A percentile compares a stretch with the other conserved stretches of the same genome.
These are phyloP conservation scores for Boletus rufocinnamomeus DNA, from an alignment of 768 basidiomycete genomes.

Conservation along the genomic window DNA sequence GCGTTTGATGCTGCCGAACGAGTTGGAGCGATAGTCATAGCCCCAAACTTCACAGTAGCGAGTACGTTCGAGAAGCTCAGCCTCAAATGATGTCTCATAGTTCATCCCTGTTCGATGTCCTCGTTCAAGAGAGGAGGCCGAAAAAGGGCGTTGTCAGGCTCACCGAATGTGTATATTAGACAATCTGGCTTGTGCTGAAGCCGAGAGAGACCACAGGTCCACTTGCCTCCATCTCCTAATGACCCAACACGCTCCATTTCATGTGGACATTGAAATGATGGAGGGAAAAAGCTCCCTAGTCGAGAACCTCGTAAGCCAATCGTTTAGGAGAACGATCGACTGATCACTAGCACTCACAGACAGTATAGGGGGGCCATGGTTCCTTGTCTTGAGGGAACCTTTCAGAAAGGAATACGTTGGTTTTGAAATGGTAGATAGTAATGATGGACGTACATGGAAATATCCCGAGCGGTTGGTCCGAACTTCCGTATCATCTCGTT, in stretches of 20 bases:
- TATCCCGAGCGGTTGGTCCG: constrained; percentile 51
- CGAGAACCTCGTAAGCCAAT: constrained; percentile 5
- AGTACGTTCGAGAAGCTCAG: constrained; percentile 50
- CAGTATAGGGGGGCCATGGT: constrained; percentile 60
- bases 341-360: constrained; percentile 42
- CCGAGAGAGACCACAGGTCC: constrained; percentile 63
- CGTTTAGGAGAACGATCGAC: neutral
- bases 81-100: constrained; percentile 65
- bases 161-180: constrained; percentile 64
- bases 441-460: constrained; percentile 38
- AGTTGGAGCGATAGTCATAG: constrained; percentile 50
- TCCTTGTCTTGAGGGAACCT: constrained; percentile 54
- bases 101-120: constrained; percentile 43
- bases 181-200: constrained; percentile 55
- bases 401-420: constrained; percentile 8
- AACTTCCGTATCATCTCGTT: constrained; percentile 53
- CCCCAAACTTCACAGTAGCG: constrained; percentile 59
- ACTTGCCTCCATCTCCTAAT: constrained; percentile 71
- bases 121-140: neutral
- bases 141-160: neutral
- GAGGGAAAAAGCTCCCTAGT: constrained; percentile 49
- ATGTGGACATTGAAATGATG: constrained; percentile 47
- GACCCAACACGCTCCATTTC: constrained; percentile 45
- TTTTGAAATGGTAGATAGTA: constrained; percentile 5
- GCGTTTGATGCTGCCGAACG: constrained; percentile 37